These are phyloP conservation scores for Pseudoturritis turrita DNA, from an alignment of 345 rosid genomes.

Conservation along the genomic window DNA sequence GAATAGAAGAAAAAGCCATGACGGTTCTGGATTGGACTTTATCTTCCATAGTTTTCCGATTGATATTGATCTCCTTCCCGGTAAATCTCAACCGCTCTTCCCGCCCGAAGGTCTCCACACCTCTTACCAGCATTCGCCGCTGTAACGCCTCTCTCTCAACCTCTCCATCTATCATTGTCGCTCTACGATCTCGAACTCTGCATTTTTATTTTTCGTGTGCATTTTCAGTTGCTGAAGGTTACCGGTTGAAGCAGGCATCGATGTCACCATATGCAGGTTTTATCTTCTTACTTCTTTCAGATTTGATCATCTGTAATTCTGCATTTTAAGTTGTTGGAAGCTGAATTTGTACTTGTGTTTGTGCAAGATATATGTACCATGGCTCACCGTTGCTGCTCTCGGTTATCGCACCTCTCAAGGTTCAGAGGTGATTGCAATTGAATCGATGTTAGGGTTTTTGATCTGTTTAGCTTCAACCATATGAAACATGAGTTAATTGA, in stretches of 20 bases:
- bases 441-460: background rate
- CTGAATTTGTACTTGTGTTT: background rate
- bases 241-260: constrained; percentile 72
- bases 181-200: too few relatives aligned
- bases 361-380: constrained; percentile 90
- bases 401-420: constrained; percentile 76
- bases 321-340: background rate
- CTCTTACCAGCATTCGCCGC: constrained; percentile 91
- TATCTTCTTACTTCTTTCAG: too few relatives aligned
- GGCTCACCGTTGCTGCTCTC: constrained; percentile 86
- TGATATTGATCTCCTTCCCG: constrained; percentile 52
- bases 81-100: constrained; percentile 61
- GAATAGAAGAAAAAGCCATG: constrained; percentile 18
- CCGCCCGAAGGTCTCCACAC: constrained; percentile 94
- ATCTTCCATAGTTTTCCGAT: constrained; percentile 43
- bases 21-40: constrained; percentile 53
- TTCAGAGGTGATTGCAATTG: constrained; percentile 39
- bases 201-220: too few relatives aligned
- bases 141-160: too few relatives aligned
- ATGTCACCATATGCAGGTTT: constrained; percentile 76
- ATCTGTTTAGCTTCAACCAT: background rate
- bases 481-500: background rate
- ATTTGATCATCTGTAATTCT: background rate
- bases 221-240: constrained; percentile 64
- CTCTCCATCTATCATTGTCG: too few relatives aligned